Evolutionary conservation across 305 asterid genomes (phyloP).

Genomic region (Andrographis paniculata): DNA sequence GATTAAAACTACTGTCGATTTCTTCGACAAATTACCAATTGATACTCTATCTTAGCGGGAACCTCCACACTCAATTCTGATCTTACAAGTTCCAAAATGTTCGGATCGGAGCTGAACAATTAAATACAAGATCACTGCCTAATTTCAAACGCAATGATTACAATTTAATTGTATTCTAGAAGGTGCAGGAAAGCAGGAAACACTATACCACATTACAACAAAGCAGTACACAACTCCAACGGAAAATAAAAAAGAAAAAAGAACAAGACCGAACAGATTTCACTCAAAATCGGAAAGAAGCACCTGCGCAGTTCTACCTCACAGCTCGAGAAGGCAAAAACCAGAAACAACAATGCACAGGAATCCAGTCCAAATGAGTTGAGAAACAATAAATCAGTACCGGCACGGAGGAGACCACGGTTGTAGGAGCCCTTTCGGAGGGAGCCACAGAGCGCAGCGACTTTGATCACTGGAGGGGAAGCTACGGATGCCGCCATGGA

Average conservation of each 20-base stretch:
- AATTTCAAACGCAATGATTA: no score
- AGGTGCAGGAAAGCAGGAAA: no score
- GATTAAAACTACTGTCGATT: background rate
- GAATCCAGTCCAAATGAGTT: background rate
- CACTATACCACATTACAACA: no score
- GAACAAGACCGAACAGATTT: no score
- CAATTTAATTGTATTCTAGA: no score
- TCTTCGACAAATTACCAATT: background rate
- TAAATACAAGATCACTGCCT: no score
- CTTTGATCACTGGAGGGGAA: constrained; percentile 17
- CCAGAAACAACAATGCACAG: background rate
- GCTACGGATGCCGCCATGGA: no score
- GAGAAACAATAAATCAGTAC: constrained; percentile 21
- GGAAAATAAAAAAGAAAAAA: background rate
- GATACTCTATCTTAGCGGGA: background rate
- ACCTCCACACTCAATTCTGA: background rate
- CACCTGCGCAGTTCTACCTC: no score
- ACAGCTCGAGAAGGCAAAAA: no score
- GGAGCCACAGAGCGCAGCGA: constrained; percentile 67
- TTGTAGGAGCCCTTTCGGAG: constrained; percentile 70
- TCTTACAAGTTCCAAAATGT: no score
- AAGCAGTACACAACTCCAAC: background rate
- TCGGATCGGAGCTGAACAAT: background rate
- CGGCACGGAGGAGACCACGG: constrained; percentile 65
- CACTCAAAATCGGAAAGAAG: no score